Percentiles rank a stretch among this genome's conserved stretches.
Evolutionary conservation across 2,329 filamentous ascomycete genomes (phyloP).

Genomic region (Sporothrix brasiliensis): DNA sequence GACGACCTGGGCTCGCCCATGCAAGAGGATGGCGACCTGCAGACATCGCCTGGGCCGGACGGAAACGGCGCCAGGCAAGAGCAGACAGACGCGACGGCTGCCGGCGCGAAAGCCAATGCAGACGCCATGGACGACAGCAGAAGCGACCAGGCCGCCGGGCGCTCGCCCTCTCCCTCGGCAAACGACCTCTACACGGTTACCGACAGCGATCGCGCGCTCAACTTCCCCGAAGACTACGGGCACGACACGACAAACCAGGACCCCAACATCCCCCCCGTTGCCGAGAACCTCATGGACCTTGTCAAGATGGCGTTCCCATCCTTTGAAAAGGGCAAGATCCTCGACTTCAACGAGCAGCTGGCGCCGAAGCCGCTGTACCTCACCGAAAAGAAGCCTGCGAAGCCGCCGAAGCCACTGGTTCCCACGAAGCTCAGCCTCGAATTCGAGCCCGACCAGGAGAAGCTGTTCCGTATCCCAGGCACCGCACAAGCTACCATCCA

Average conservation of each 20-base stretch:
- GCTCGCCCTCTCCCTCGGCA: conserved; percentile 40
- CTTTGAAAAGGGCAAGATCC: conserved; percentile 73
- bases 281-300: conserved; percentile 73
- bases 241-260: conserved; percentile 60
- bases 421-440: conserved; percentile 89
- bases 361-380: conserved; percentile 78
- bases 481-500: conserved; percentile 58
- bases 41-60: conserved; percentile 43
- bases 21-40: conserved; percentile 44
- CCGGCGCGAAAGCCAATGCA: conserved; percentile 6
- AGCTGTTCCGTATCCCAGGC: conserved; percentile 75
- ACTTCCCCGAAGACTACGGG: conserved; percentile 51
- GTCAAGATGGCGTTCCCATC: conserved; percentile 79
- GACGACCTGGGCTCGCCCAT: conserved; percentile 57
- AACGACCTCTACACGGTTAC: conserved; percentile 41
- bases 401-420: conserved; percentile 77
- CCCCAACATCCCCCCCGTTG: conserved; percentile 66
- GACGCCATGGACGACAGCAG: conserved; percentile 24
- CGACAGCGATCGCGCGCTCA: conserved; percentile 44
- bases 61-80: conserved; percentile 39
- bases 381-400: conserved; percentile 75
- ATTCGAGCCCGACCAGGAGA: conserved; percentile 81
- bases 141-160: conserved; percentile 40
- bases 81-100: neutral
- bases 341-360: conserved; percentile 81